A percentile compares a stretch with the other conserved stretches of the same genome.
phyloP scores from a whole-genome alignment of 1,284 basidiomycete species.

The Leccinum cinnamomeum region DNA sequence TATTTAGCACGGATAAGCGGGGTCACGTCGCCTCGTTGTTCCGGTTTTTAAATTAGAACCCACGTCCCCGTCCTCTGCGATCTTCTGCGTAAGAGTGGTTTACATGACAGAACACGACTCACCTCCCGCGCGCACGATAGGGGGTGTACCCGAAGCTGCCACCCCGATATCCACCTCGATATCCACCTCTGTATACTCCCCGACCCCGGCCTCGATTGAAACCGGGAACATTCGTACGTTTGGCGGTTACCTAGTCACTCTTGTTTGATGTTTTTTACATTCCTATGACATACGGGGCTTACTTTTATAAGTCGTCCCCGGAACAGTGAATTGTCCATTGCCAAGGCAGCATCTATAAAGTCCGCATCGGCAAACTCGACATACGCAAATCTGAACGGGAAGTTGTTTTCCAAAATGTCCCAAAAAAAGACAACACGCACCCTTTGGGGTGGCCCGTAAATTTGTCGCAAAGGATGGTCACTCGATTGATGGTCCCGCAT shows the following conservation, averaged over 20 bases:
- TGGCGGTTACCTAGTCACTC: slow-evolving; percentile 73
- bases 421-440: slow-evolving; percentile 44
- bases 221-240: slow-evolving; percentile 91
- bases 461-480: slow-evolving; percentile 99
- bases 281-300: slow-evolving; percentile 9
- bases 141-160: slow-evolving; percentile 64
- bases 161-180: slow-evolving; percentile 51
- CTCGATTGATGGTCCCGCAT: slow-evolving; percentile 97
- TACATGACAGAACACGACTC: slow-evolving; percentile 31
- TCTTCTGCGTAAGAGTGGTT: slow-evolving; percentile 13
- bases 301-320: slow-evolving; percentile 92
- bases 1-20: slow-evolving; percentile 13
- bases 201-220: slow-evolving; percentile 83
- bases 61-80: slow-evolving; percentile 67
- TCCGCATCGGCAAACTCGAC: slow-evolving; percentile 98
- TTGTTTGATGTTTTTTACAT: slow-evolving; percentile 5
- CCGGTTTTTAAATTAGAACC: slow-evolving; percentile 47
- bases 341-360: slow-evolving; percentile 87
- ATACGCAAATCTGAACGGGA: slow-evolving; percentile 82
- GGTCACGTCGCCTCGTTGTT: slow-evolving; percentile 16
- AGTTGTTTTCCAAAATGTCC: slow-evolving; percentile 5
- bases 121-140: slow-evolving; percentile 81
- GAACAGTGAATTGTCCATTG: slow-evolving; percentile 97
- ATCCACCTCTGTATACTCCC: slow-evolving; percentile 72
- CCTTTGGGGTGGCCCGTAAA: slow-evolving; percentile 99